A percentile compares a stretch with the other conserved stretches of the same genome.
Evolutionary conservation across 257 asterid species (phyloP).

Genomic region (Penstemon eatonii): DNA sequence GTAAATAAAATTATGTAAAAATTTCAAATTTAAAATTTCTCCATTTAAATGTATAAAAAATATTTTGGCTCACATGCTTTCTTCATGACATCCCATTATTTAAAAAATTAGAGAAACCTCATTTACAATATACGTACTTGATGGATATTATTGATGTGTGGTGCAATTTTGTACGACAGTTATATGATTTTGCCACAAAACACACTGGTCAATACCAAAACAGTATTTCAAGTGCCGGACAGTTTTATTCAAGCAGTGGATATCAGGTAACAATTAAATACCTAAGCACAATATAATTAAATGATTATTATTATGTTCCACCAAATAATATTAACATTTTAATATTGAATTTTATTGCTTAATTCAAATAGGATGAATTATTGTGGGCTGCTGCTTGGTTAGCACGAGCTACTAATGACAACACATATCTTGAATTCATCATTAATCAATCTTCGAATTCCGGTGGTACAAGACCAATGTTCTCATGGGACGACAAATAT

Average conservation of each 20-base stretch:
- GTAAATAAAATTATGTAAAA: too few species aligned
- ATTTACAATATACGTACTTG: too few species aligned
- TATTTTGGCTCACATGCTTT: not conserved
- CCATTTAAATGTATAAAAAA: too few species aligned
- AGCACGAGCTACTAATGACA: slow-evolving; percentile 42
- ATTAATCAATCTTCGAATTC: slow-evolving; percentile 7
- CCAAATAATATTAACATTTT: not conserved
- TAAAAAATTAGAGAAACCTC: too few species aligned
- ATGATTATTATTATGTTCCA: not conserved
- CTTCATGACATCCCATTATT: not conserved
- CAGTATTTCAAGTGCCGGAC: slow-evolving; percentile 44
- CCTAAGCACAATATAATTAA: too few species aligned
- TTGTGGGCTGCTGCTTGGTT: slow-evolving; percentile 77
- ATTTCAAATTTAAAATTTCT: too few species aligned
- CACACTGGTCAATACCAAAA: slow-evolving; percentile 41
- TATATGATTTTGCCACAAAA: slow-evolving; percentile 51
- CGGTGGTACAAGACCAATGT: slow-evolving; percentile 49
- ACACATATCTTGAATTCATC: slow-evolving; percentile 31
- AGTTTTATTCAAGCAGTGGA: slow-evolving; percentile 54
- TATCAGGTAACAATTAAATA: slow-evolving; percentile 40
- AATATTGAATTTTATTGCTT: not conserved
- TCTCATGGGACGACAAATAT: slow-evolving; percentile 74
- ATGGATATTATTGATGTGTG: too few species aligned
- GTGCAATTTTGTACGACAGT: slow-evolving; percentile 28
- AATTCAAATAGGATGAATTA: slow-evolving; percentile 49